Conservation (phyloP, 228 moss, liverwort and hornwort species). For the Sphagnum magellanicum region DNA sequence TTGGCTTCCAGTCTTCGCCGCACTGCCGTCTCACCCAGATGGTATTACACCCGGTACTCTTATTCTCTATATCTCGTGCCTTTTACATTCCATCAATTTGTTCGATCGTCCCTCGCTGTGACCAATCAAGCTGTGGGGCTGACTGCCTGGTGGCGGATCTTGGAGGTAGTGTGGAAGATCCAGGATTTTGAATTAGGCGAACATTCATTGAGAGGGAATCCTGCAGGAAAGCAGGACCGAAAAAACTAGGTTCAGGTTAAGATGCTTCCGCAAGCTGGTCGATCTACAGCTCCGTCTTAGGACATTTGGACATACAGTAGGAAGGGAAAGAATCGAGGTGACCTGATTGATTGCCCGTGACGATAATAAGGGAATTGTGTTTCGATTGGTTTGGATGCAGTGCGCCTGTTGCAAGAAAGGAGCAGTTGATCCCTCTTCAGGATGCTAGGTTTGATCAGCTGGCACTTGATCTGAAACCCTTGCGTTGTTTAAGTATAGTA, state of each 20-base stretch:
- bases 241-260: too few relatives aligned
- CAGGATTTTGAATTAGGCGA: background rate
- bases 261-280: too few relatives aligned
- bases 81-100: background rate
- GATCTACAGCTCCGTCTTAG: too few relatives aligned
- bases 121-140: too few relatives aligned
- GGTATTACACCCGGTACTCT: slow-evolving; percentile 16
- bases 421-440: slow-evolving; percentile 15
- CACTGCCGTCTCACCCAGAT: slow-evolving; percentile 5
- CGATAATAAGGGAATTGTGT: background rate
- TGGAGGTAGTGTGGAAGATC: too few relatives aligned
- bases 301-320: too few relatives aligned
- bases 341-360: background rate
- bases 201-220: background rate
- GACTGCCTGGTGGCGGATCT: too few relatives aligned
- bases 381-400: slow-evolving; percentile 17
- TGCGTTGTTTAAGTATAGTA: too few relatives aligned
- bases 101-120: background rate
- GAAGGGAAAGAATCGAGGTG: background rate
- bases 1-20: background rate
- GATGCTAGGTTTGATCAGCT: slow-evolving; percentile 10
- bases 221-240: too few relatives aligned
- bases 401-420: slow-evolving; percentile 16
- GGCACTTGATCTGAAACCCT: too few relatives aligned
- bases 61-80: background rate